A percentile compares a stretch with the other conserved stretches of the same genome.
phyloP scores from a whole-genome alignment of 495 filamentous ascomycete species.

The Collariella sp. region DNA sequence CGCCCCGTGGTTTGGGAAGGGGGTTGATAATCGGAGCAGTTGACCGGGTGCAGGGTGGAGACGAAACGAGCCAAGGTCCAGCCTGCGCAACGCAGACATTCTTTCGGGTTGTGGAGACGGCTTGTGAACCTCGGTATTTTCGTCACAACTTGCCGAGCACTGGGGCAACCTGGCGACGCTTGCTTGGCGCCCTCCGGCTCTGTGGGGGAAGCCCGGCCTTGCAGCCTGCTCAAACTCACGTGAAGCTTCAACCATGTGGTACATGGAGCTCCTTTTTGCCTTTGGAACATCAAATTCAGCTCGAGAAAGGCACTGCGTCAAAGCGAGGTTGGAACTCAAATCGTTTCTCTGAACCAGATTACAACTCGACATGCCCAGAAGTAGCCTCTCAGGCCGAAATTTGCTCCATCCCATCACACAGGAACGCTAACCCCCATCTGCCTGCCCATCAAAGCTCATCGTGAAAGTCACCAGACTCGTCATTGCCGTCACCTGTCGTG shows the following conservation, averaged over 20 bases:
- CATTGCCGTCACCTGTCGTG: not conserved
- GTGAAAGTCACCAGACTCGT: not conserved
- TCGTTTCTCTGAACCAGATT: too few relatives aligned
- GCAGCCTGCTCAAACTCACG: not conserved
- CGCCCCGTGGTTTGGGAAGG: not conserved
- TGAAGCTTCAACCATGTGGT: not conserved
- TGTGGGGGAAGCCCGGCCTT: conserved; percentile 5
- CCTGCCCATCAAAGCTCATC: conserved; percentile 4
- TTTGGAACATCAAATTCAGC: not conserved
- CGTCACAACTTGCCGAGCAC: conserved; percentile 11
- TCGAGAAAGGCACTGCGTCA: too few relatives aligned
- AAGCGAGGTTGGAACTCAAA: too few relatives aligned
- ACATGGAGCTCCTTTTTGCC: not conserved
- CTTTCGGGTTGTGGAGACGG: conserved; percentile 5
- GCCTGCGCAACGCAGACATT: not conserved
- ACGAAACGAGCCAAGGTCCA: not conserved
- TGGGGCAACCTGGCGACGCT: not conserved
- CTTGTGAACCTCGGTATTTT: conserved; percentile 20
- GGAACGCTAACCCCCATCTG: too few relatives aligned
- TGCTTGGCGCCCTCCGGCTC: not conserved
- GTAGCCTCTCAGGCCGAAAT: too few relatives aligned
- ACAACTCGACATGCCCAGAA: too few relatives aligned
- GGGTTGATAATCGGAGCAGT: conserved; percentile 2
- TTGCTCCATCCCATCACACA: too few relatives aligned
- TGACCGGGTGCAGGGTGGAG: conserved; percentile 1